Percentiles rank a stretch among this genome's conserved stretches.
These are phyloP conservation scores for Balansia obtecta DNA, from an alignment of 2,329 filamentous ascomycete species.

Conservation along the genomic window DNA sequence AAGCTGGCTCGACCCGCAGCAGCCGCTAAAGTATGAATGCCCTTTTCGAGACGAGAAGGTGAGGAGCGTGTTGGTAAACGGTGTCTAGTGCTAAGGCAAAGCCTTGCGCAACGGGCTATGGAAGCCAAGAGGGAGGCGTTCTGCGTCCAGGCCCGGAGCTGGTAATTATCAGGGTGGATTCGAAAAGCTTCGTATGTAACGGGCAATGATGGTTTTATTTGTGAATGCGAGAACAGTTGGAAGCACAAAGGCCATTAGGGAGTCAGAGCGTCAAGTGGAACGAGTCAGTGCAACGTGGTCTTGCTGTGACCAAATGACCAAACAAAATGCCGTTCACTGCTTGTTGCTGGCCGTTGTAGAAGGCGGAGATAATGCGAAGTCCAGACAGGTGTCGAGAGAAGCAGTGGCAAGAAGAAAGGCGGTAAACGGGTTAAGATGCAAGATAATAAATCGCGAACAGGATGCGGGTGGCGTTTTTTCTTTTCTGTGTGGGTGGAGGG, in stretches of 20 bases:
- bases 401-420: neutral
- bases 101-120: neutral
- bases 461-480: conserved; percentile 1
- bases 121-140: neutral
- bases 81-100: neutral
- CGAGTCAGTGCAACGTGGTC: neutral
- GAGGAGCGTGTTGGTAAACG: too few species aligned
- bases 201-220: neutral
- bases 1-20: neutral
- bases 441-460: neutral
- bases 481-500: neutral
- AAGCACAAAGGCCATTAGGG: conserved; percentile 5
- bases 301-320: neutral
- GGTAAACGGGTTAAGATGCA: neutral
- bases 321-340: neutral
- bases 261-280: neutral
- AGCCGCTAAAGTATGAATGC: neutral
- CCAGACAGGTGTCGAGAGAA: neutral
- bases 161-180: conserved; percentile 2
- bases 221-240: neutral
- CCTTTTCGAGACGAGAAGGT: too few species aligned
- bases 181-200: neutral
- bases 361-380: neutral
- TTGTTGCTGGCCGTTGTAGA: neutral
- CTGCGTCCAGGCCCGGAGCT: neutral